Base-by-base conservation (phyloP, 495 filamentous ascomycete genomes). In the Xylaria grammica region DNA sequence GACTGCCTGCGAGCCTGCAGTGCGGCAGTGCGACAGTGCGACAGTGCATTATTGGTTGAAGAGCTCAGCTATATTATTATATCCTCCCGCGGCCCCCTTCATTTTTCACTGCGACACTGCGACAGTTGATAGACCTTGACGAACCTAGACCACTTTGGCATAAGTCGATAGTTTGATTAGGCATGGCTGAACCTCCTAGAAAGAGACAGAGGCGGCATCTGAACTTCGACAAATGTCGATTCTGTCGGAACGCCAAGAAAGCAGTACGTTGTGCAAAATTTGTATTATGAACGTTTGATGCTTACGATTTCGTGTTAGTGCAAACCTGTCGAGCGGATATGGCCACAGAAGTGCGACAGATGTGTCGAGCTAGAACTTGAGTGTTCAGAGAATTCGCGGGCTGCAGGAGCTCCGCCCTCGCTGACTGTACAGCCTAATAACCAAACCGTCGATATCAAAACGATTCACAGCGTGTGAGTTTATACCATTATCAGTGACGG, bases 151-250 rank as follows among this genome's bases (percentile, higher is more conserved):
- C n/a, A 11, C 17, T 17, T 50, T 50, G 7, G 9, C 13, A 15
- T 55, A 4, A 3, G 32, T 24, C 1, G 52, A 32, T n/a, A 22
- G 15, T 13, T 26, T 9, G 4, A 1, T 29, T 34, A 24, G 20
- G 11, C 34, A 65, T 36, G 44, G 54, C 56, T 52, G 66, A 66
- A 55, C 52, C 30, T 9, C 8, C 32, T 3, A 40, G 20, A 22
- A 38, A 38, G 32, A 40, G 26, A 40, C 26, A 40, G 13, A 55
- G 32, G 34, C 34, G 19, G 20, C 32, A 24, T 9, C 27, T 55
- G 34, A 55, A 55, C 20, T 55, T 38, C n/a, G 13, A 55, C 34
- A 55, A 55, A 22, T 55, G 52, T 40, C 52, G 32, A 20, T 55
- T 40, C 34, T 55, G 34, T 55, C 34, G 52, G 34, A 34, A 24